phyloP scores from a whole-genome alignment of 371 early-diverging fungal species.

The Lichtheimia ornata region DNA sequence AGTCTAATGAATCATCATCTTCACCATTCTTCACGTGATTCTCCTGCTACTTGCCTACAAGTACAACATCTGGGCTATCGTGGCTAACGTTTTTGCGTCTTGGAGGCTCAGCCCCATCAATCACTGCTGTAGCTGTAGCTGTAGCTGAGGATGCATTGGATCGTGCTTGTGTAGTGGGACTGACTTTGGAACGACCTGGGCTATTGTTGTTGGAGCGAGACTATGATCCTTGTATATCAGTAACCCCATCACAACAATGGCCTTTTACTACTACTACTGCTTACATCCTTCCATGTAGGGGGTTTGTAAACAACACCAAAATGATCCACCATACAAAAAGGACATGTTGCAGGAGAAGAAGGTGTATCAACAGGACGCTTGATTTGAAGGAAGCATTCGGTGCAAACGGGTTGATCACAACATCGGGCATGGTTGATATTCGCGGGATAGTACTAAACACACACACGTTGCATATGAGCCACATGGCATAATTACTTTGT shows the following conservation, averaged over 20 bases:
- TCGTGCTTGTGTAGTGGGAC: constrained; percentile 26
- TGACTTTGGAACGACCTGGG: neutral
- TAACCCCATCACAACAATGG: too few species aligned
- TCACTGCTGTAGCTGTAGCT: too few species aligned
- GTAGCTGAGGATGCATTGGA: constrained; percentile 22
- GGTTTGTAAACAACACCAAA: constrained; percentile 80
- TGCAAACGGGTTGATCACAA: constrained; percentile 94
- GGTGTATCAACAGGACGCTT: constrained; percentile 69
- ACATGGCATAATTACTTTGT: neutral
- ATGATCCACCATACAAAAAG: constrained; percentile 83
- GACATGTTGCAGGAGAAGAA: constrained; percentile 70
- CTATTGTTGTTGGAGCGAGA: neutral
- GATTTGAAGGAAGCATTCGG: constrained; percentile 94
- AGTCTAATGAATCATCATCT: neutral
- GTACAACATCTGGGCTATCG: constrained; percentile 67
- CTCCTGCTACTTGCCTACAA: constrained; percentile 49
- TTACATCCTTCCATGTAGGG: constrained; percentile 47
- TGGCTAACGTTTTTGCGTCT: constrained; percentile 63
- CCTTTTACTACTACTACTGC: neutral
- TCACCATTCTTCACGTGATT: too few species aligned
- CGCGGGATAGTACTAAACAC: constrained; percentile 79
- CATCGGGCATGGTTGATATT: constrained; percentile 93
- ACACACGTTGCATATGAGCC: neutral
- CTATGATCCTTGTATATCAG: too few species aligned
- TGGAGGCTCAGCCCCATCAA: constrained; percentile 10